phyloP scores from a whole-genome alignment of 2,329 filamentous ascomycete genomes.

The Aureobasidium sp. region DNA sequence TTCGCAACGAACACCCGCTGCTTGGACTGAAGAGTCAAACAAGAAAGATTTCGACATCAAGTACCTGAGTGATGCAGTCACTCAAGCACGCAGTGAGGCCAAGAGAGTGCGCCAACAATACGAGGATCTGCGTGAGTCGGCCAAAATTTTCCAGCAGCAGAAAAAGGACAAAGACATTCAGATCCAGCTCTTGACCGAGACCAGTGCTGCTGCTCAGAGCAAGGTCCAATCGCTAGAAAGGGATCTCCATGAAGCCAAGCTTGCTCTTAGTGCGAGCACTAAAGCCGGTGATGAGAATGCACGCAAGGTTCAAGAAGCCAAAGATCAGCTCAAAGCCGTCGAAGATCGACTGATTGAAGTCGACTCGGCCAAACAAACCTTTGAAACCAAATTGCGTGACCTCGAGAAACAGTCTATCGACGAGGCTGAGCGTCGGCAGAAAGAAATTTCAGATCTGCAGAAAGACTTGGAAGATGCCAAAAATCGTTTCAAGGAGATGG shows the following conservation, averaged over 20 bases:
- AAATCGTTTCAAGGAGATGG: neutral
- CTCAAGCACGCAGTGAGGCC: neutral
- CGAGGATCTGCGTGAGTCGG: neutral
- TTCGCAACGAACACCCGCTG: neutral
- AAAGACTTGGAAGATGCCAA: neutral
- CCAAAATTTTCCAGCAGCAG: neutral
- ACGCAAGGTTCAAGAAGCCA: neutral
- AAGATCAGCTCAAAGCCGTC: neutral
- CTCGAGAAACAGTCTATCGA: neutral
- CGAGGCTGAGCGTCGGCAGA: neutral
- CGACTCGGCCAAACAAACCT: neutral
- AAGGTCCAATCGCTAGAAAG: neutral
- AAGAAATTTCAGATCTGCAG: neutral
- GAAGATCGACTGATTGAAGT: neutral
- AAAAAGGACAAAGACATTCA: neutral
- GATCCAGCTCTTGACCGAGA: neutral
- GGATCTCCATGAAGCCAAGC: neutral
- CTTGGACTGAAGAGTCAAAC: neutral
- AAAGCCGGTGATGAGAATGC: neutral
- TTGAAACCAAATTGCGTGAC: neutral
- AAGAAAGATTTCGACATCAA: neutral
- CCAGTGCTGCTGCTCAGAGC: neutral
- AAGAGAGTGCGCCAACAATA: neutral
- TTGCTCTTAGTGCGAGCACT: neutral
- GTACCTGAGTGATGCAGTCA: neutral